Percentiles rank a stretch among this genome's conserved stretches.
These are phyloP conservation scores for Ophiosphaerella narmari DNA, from an alignment of 2,329 filamentous ascomycete genomes.

Conservation along the genomic window DNA sequence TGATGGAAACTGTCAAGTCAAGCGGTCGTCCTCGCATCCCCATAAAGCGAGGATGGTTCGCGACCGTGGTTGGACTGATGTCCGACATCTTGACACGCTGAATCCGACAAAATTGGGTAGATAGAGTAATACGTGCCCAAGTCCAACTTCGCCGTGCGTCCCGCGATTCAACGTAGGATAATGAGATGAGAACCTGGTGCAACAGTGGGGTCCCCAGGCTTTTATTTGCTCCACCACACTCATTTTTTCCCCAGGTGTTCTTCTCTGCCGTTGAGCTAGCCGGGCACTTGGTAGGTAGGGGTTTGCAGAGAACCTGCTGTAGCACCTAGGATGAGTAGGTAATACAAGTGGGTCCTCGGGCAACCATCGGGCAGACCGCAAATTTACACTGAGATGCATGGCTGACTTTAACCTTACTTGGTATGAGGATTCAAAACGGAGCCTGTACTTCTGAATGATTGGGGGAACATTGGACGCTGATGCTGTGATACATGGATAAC, in stretches of 20 bases:
- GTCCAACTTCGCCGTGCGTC: background rate
- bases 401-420: background rate
- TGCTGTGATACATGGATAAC: background rate
- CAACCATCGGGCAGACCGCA: background rate
- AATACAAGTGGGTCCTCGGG: background rate
- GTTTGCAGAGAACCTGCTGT: constrained; percentile 1
- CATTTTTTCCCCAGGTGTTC: too few relatives aligned
- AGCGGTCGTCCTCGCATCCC: constrained; percentile 33
- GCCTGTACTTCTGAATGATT: too few relatives aligned
- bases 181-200: background rate
- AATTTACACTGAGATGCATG: background rate
- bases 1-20: constrained; percentile 33
- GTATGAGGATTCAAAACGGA: background rate
- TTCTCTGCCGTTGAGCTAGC: background rate
- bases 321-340: background rate
- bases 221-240: background rate
- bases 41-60: constrained; percentile 33
- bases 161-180: background rate
- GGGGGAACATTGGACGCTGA: too few relatives aligned
- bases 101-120: background rate
- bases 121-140: background rate
- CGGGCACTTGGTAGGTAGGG: constrained; percentile 1
- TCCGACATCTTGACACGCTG: constrained; percentile 15
- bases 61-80: background rate
- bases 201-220: background rate